Conservation (phyloP, 75 land plant genomes). For the Adiantum capillusveneris region DNA sequence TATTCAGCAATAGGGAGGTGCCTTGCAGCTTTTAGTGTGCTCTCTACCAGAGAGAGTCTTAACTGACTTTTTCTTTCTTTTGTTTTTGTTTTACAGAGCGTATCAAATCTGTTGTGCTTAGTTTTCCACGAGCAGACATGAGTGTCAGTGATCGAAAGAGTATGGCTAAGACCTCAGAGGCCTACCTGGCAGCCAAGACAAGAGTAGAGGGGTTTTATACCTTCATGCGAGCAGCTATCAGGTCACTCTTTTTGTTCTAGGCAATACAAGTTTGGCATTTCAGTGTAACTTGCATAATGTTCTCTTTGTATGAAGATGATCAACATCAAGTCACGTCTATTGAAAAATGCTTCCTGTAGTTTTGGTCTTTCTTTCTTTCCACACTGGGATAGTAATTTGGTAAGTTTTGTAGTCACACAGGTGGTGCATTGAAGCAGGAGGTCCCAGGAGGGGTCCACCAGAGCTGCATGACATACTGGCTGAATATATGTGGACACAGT, state of each 20-base stretch:
- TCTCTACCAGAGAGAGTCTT: too few species aligned
- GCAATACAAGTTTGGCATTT: neutral
- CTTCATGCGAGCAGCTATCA: slow-evolving; percentile 84
- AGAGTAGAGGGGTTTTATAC: slow-evolving; percentile 74
- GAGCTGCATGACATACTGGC: slow-evolving; percentile 74
- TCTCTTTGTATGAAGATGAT: too few species aligned
- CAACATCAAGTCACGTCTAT: too few species aligned
- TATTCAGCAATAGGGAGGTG: too few species aligned
- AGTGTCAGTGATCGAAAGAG: slow-evolving; percentile 17
- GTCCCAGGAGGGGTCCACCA: slow-evolving; percentile 53
- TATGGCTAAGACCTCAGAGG: slow-evolving; percentile 58
- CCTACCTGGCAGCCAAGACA: slow-evolving; percentile 58
- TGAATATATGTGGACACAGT: slow-evolving; percentile 68
- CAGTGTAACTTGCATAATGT: too few species aligned
- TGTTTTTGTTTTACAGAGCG: slow-evolving; percentile 38
- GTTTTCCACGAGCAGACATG: slow-evolving; percentile 47
- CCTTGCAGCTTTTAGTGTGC: too few species aligned
- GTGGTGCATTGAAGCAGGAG: slow-evolving; percentile 85
- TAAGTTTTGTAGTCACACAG: slow-evolving; percentile 25
- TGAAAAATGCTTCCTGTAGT: too few species aligned
- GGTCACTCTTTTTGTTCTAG: slow-evolving; percentile 21
- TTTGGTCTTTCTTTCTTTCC: too few species aligned
- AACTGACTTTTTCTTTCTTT: neutral
- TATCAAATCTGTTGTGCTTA: slow-evolving; percentile 50
- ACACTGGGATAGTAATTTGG: neutral